Evolutionary conservation across 768 basidiomycete species (phyloP).

Genomic region (Rhizopogon vinicolor): DNA sequence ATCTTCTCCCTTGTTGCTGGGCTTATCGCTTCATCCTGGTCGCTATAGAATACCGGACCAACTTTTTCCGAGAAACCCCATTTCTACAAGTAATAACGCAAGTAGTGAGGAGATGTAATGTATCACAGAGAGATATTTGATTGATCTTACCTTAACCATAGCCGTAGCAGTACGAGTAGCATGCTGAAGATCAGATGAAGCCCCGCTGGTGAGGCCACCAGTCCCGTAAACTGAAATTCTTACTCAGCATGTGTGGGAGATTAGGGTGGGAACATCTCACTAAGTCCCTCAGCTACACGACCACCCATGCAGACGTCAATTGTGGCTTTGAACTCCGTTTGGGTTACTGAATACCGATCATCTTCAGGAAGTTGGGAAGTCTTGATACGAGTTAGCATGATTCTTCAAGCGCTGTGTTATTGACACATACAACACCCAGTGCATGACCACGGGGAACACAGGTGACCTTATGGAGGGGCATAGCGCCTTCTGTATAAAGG

Average conservation of each 20-base stretch:
- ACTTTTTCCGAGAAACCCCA: slow-evolving; percentile 78
- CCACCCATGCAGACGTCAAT: slow-evolving; percentile 96
- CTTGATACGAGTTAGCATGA: slow-evolving; percentile 31
- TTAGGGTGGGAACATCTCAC: slow-evolving; percentile 35
- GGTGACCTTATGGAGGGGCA: slow-evolving; percentile 97
- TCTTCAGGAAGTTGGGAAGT: slow-evolving; percentile 76
- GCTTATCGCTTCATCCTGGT: slow-evolving; percentile 66
- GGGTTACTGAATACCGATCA: slow-evolving; percentile 67
- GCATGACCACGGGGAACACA: slow-evolving; percentile 96
- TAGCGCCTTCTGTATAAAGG: slow-evolving; percentile 90
- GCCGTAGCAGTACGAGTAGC: slow-evolving; percentile 77
- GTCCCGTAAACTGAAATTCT: slow-evolving; percentile 67
- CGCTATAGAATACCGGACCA: slow-evolving; percentile 80
- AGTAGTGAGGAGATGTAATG: slow-evolving; percentile 1
- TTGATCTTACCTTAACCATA: slow-evolving; percentile 79
- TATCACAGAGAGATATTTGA: slow-evolving; percentile 1
- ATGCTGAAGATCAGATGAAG: slow-evolving; percentile 77
- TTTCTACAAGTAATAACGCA: slow-evolving; percentile 34
- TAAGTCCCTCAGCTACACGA: slow-evolving; percentile 89
- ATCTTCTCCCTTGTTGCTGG: slow-evolving; percentile 77
- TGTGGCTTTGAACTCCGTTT: slow-evolving; percentile 69
- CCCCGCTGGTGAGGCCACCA: slow-evolving; percentile 88
- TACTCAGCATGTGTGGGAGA: slow-evolving; percentile 8
- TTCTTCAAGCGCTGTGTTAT: background rate
- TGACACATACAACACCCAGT: slow-evolving; percentile 68